Evolutionary conservation across 2,329 filamentous ascomycete genomes (phyloP).

Genomic region (Claviceps spartinae): DNA sequence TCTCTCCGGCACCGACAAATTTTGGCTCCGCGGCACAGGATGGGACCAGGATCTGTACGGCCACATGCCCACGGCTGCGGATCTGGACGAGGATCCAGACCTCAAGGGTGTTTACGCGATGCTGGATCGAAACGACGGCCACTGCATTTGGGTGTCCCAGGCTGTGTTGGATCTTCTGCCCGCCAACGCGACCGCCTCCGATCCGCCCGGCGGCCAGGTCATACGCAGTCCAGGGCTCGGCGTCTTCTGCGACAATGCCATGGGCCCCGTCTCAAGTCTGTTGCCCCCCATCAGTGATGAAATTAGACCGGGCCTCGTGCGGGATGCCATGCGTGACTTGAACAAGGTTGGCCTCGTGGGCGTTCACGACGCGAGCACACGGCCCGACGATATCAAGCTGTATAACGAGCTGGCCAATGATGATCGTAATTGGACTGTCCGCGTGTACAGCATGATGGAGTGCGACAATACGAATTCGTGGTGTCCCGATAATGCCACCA

Average conservation of each 20-base stretch:
- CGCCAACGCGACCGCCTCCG: constrained; percentile 25
- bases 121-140: constrained; percentile 56
- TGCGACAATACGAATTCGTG: constrained; percentile 51
- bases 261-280: constrained; percentile 43
- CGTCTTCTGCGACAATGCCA: constrained; percentile 63
- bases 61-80: constrained; percentile 49
- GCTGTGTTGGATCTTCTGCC: constrained; percentile 49
- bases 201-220: constrained; percentile 51
- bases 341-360: constrained; percentile 54
- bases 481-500: constrained; percentile 35
- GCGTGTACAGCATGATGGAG: constrained; percentile 57
- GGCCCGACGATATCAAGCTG: constrained; percentile 38
- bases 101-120: constrained; percentile 49
- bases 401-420: constrained; percentile 36
- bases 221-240: constrained; percentile 47
- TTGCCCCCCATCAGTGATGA: constrained; percentile 42
- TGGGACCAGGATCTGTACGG: constrained; percentile 58
- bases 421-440: constrained; percentile 40
- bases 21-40: constrained; percentile 54
- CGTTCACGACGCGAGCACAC: constrained; percentile 54
- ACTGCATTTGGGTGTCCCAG: constrained; percentile 56
- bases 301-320: constrained; percentile 41
- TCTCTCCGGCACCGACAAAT: constrained; percentile 34
- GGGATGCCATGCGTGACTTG: constrained; percentile 46
- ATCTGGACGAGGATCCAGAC: constrained; percentile 37